These are phyloP conservation scores for Coemansia asiatica DNA, from an alignment of 192 early-diverging fungal genomes.

Conservation along the genomic window DNA sequence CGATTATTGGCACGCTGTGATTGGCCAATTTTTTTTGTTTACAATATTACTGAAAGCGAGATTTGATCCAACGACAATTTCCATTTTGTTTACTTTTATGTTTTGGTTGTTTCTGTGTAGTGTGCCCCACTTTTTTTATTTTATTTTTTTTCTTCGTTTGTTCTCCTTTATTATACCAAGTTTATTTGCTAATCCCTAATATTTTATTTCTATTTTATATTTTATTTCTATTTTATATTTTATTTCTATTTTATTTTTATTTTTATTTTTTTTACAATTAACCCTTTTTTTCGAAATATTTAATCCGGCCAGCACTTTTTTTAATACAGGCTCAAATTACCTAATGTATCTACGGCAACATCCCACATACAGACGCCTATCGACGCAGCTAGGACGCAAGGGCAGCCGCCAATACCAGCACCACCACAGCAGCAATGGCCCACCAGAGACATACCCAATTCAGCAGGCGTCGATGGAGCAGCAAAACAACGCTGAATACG, in stretches of 20 bases:
- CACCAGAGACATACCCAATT: no score
- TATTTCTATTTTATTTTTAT: not conserved
- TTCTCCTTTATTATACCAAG: not conserved
- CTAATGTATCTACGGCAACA: conserved; percentile 38
- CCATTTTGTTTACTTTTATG: no score
- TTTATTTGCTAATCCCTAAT: not conserved
- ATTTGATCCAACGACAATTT: no score
- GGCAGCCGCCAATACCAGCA: not conserved
- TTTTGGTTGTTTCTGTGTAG: no score
- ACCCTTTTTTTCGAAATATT: no score
- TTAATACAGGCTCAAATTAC: not conserved
- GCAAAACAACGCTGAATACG: not conserved
- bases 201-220: not conserved
- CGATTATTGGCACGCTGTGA: no score
- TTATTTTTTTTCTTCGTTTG: not conserved
- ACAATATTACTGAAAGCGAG: no score
- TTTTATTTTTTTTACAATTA: conserved; percentile 8
- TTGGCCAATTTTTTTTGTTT: not conserved
- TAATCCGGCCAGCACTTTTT: not conserved
- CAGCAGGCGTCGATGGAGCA: not conserved
- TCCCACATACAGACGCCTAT: conserved; percentile 25
- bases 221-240: not conserved
- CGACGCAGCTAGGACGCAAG: conserved; percentile 17
- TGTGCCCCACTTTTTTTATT: not conserved
- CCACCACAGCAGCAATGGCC: not conserved